phyloP scores from a whole-genome alignment of 305 asterid genomes.

The Fraxinus paxiana region DNA sequence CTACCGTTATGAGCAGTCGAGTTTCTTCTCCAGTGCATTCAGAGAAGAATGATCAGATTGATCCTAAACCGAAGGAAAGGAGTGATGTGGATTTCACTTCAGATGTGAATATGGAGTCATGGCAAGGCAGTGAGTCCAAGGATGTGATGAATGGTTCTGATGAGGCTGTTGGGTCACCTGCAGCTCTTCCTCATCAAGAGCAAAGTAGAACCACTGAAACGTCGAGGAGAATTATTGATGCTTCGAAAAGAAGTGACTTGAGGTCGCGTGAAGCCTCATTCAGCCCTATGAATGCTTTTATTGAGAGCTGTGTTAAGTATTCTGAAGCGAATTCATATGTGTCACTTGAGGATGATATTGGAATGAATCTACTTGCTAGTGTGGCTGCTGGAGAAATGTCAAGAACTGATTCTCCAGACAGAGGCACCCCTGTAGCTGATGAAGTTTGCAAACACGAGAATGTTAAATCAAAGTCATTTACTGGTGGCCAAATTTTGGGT shows the following conservation, averaged over 20 bases:
- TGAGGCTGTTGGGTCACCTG: slow-evolving; percentile 45
- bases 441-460: slow-evolving; percentile 36
- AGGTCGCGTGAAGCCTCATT: slow-evolving; percentile 39
- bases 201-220: slow-evolving; percentile 33
- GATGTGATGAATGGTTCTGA: slow-evolving; percentile 41
- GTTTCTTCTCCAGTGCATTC: slow-evolving; percentile 53
- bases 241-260: slow-evolving; percentile 31
- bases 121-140: slow-evolving; percentile 44
- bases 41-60: slow-evolving; percentile 45
- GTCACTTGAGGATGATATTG: slow-evolving; percentile 52
- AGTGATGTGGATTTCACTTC: slow-evolving; percentile 31
- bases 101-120: slow-evolving; percentile 35
- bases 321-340: slow-evolving; percentile 40
- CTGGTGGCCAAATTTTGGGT: slow-evolving; percentile 20
- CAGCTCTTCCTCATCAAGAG: slow-evolving; percentile 40
- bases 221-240: slow-evolving; percentile 36
- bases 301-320: slow-evolving; percentile 55
- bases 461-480: slow-evolving; percentile 32
- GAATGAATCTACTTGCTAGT: slow-evolving; percentile 70
- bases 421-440: slow-evolving; percentile 31
- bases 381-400: slow-evolving; percentile 64
- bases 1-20: slow-evolving; percentile 40
- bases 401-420: slow-evolving; percentile 37
- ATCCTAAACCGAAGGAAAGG: slow-evolving; percentile 35
- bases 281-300: slow-evolving; percentile 60